Base-by-base conservation (phyloP, 495 filamentous ascomycete genomes). In the Staphylotrichum longicolle region DNA sequence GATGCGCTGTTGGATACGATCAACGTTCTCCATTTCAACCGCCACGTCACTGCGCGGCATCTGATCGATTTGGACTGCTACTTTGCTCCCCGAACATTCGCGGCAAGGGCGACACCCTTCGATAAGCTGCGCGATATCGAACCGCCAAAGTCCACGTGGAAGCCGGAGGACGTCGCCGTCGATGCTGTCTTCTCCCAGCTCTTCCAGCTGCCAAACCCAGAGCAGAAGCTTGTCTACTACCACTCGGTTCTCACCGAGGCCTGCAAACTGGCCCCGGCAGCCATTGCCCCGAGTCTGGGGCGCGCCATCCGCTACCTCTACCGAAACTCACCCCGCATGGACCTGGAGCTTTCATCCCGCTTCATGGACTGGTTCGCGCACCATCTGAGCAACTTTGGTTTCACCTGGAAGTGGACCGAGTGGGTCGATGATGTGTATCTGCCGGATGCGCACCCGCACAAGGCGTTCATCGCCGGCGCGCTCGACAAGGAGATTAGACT, bases 321-420 rank as follows among this genome's bases (percentile, higher is more conserved):
- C 74, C 83, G 86, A 46, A 89, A 86, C 63, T 72, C 91, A 7
- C 86, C 91, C 63, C 80, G 80, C 4, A 86, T 98, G 77, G 94
- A 99, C 67, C 73, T 95, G 45, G 95, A 99, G 75, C 76, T 99
- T 42, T 82, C 77, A 60, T 87, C 90, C 72, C 86, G 94, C 14
- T 98, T 97, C 75, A 79, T 95, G 69, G 94, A 98, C 72, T 99
- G 94, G 94, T 99, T 99, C 68, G 83, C 93, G 12, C 95, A 99
- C 69, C 94, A 99, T 77, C 72, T 99, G 66, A 96, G 91, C 74
- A 99, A 99, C 76, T 99, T 98, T 68, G 94, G 96, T 44, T 99
- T 98, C 68, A 94, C 95, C 4, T 99, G 94, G 94, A 98, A 98
- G 76, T 99, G 94, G 94, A 88, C 88, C 20, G 94, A 99, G 77